A percentile compares a stretch with the other conserved stretches of the same genome.
phyloP scores from a whole-genome alignment of 2,329 filamentous ascomycete species.

The Fusarium xyrophilum region DNA sequence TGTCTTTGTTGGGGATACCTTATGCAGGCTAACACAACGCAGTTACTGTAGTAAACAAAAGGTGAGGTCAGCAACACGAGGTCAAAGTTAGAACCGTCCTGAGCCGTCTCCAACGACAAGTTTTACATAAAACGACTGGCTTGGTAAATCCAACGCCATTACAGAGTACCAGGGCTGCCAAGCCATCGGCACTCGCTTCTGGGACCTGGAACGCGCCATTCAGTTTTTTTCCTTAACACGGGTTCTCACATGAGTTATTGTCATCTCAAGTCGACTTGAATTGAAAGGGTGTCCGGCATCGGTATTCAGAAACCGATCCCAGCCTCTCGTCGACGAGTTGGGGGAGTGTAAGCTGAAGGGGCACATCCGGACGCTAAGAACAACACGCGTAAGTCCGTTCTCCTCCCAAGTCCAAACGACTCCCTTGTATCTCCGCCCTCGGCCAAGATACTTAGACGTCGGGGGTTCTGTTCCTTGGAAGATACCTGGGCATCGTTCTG shows the following conservation, averaged over 20 bases:
- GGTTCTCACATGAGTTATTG: background rate
- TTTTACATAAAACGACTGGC: background rate
- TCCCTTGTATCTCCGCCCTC: constrained; percentile 2
- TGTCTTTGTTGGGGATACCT: constrained; percentile 8
- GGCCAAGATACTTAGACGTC: constrained; percentile 1
- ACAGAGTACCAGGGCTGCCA: background rate
- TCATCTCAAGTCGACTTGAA: background rate
- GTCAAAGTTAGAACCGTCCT: background rate
- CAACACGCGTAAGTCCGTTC: constrained; percentile 6
- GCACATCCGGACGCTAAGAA: background rate
- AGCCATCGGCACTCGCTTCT: background rate
- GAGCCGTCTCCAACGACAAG: constrained; percentile 3
- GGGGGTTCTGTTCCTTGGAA: constrained; percentile 13
- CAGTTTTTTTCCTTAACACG: constrained; percentile 10
- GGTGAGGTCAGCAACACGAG: background rate
- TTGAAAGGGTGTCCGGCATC: constrained; percentile 15
- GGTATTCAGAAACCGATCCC: constrained; percentile 6
- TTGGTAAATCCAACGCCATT: background rate
- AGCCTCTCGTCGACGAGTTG: background rate
- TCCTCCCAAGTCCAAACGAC: background rate
- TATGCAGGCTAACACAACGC: background rate
- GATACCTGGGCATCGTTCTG: background rate
- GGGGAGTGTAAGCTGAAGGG: background rate
- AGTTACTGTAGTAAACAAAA: background rate
- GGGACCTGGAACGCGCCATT: constrained; percentile 3